phyloP scores from a whole-genome alignment of 768 basidiomycete genomes.

The Pleurotus pulmonarius region DNA sequence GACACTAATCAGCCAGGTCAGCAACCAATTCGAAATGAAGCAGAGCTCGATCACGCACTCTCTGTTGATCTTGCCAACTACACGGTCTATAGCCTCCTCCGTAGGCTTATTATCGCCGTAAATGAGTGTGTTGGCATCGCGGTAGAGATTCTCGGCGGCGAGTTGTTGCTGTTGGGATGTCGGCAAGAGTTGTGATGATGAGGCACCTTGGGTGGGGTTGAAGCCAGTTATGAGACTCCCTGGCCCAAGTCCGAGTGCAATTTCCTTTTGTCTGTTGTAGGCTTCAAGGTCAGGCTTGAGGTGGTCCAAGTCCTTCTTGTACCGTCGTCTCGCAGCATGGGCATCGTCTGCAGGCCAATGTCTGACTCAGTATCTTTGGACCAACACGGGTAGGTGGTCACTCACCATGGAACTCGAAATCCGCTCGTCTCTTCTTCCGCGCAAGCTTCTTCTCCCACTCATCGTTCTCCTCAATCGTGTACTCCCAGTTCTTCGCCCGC shows the following conservation, averaged over 20 bases:
- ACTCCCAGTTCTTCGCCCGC: constrained; percentile 91
- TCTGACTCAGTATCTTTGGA: too few relatives aligned
- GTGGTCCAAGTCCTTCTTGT: constrained; percentile 87
- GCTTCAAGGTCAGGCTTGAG: constrained; percentile 84
- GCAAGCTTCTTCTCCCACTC: constrained; percentile 91
- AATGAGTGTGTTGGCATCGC: constrained; percentile 88
- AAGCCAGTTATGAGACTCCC: constrained; percentile 45
- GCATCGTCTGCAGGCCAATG: constrained; percentile 63
- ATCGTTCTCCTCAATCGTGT: constrained; percentile 93
- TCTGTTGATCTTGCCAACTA: constrained; percentile 86
- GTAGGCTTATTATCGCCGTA: constrained; percentile 95
- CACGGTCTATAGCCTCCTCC: constrained; percentile 93
- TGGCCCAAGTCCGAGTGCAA: constrained; percentile 70
- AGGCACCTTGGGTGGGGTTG: constrained; percentile 43
- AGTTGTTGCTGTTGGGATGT: constrained; percentile 61
- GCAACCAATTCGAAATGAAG: constrained; percentile 6
- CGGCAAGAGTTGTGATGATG: constrained; percentile 40
- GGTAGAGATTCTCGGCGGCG: constrained; percentile 80
- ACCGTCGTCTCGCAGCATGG: constrained; percentile 82
- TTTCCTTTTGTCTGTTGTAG: constrained; percentile 89
- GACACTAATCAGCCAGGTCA: constrained; percentile 43
- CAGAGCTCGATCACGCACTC: constrained; percentile 55
- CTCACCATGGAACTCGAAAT: constrained; percentile 91
- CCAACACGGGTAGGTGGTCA: constrained; percentile 8
- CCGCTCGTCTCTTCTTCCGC: constrained; percentile 77